Percentiles rank a stretch among this genome's conserved stretches.
phyloP scores from a whole-genome alignment of 257 asterid genomes.

The Scutellaria baicalensis region DNA sequence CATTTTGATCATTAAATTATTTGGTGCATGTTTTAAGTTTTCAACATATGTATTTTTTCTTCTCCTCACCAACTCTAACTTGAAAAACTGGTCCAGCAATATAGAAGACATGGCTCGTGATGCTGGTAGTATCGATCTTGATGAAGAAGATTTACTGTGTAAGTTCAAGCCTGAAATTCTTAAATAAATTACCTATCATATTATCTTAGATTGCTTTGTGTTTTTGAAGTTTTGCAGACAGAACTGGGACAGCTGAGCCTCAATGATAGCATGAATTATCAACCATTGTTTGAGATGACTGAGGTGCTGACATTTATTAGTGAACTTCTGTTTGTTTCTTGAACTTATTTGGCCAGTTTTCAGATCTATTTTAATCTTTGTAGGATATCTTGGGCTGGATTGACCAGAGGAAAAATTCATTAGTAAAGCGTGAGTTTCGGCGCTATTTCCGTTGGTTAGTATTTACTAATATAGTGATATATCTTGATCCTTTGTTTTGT shows the following conservation, averaged over 20 bases:
- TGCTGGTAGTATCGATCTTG: conserved; percentile 84
- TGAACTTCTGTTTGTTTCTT: conserved; percentile 8
- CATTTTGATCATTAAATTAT: not conserved
- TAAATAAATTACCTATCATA: conserved; percentile 2
- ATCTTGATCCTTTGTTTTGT: not conserved
- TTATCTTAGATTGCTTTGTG: conserved; percentile 14
- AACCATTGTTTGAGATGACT: conserved; percentile 74
- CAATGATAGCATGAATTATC: conserved; percentile 56
- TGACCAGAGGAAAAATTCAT: conserved; percentile 37
- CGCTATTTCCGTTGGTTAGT: conserved; percentile 68
- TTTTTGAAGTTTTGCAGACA: conserved; percentile 61
- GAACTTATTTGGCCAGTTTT: conserved; percentile 1
- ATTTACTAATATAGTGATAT: not conserved
- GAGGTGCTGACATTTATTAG: conserved; percentile 41
- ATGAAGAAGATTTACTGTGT: conserved; percentile 69
- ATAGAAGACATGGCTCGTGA: conserved; percentile 95
- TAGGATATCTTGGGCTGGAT: conserved; percentile 86
- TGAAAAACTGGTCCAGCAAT: conserved; percentile 45
- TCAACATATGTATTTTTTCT: conserved; percentile 17
- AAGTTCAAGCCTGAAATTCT: conserved; percentile 32
- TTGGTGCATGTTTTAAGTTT: not conserved
- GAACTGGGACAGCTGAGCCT: conserved; percentile 59
- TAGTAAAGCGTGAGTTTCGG: conserved; percentile 60
- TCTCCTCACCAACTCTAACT: conserved; percentile 12
- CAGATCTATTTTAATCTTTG: conserved; percentile 6